Percentiles rank a stretch among this genome's conserved stretches.
Evolutionary conservation across 306 rosid species (phyloP).

Genomic region (Medicago ruthenica): DNA sequence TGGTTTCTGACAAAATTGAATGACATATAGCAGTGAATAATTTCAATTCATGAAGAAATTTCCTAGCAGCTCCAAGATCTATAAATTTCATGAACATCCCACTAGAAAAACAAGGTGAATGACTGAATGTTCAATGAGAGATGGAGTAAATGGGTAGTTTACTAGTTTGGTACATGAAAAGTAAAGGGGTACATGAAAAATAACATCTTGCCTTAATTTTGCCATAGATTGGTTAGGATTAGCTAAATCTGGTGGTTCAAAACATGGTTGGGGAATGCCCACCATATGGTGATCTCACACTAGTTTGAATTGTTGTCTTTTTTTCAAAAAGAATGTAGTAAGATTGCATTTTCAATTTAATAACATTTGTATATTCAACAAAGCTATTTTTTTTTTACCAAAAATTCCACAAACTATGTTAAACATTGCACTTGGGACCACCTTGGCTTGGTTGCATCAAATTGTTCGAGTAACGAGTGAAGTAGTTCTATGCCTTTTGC

Average conservation of each 20-base stretch:
- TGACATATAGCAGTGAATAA: no score
- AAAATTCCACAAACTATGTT: neutral
- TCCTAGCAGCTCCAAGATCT: no score
- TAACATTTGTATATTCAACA: neutral
- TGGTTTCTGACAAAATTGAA: no score
- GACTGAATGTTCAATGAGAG: no score
- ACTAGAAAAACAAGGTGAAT: no score
- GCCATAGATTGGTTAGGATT: neutral
- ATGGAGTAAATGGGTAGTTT: no score
- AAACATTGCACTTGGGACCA: neutral
- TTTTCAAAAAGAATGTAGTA: neutral
- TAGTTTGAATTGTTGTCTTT: neutral
- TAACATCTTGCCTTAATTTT: neutral
- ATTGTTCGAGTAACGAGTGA: conserved; percentile 6
- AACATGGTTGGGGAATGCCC: neutral
- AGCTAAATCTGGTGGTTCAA: neutral
- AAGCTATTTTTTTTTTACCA: no score
- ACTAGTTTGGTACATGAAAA: no score
- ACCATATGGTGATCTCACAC: neutral
- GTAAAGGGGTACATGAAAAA: neutral
- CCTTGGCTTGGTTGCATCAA: neutral
- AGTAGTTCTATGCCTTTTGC: neutral
- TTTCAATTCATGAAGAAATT: no score
- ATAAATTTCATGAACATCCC: no score
- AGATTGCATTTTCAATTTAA: neutral